Evolutionary conservation across 306 rosid species (phyloP).

Genomic region (Rosa multiflora): DNA sequence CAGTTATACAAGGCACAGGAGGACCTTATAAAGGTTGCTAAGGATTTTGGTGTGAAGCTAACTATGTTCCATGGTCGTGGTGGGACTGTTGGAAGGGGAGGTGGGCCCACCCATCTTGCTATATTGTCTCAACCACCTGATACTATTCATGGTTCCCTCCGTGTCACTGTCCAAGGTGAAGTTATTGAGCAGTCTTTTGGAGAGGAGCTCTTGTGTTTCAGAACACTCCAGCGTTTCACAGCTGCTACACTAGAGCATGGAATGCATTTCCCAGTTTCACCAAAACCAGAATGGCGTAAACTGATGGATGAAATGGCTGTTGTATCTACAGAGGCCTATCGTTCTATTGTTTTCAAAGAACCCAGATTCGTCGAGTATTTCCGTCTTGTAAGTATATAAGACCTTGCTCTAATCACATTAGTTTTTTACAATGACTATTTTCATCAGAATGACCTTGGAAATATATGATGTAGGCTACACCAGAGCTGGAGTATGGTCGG

Average conservation of each 20-base stretch:
- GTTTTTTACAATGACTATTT: not conserved
- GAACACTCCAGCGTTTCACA: slow-evolving; percentile 92
- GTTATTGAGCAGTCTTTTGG: slow-evolving; percentile 96
- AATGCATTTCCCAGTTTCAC: slow-evolving; percentile 72
- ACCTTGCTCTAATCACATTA: slow-evolving; percentile 7
- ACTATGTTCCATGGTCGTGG: slow-evolving; percentile 99
- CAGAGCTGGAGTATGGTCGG: slow-evolving; percentile 96
- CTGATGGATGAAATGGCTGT: slow-evolving; percentile 92
- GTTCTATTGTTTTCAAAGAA: slow-evolving; percentile 84
- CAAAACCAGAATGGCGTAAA: slow-evolving; percentile 92
- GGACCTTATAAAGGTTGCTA: slow-evolving; percentile 86
- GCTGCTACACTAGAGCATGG: slow-evolving; percentile 97
- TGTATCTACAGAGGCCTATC: slow-evolving; percentile 88
- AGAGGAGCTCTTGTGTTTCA: slow-evolving; percentile 88
- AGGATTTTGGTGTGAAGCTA: slow-evolving; percentile 79
- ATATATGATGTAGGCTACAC: slow-evolving; percentile 67
- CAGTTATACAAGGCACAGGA: slow-evolving; percentile 97
- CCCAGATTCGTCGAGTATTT: slow-evolving; percentile 95
- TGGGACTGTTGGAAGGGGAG: slow-evolving; percentile 98
- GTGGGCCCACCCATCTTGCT: slow-evolving; percentile 99
- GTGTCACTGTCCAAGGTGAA: slow-evolving; percentile 97
- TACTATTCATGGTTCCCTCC: slow-evolving; percentile 91
- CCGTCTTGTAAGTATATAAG: slow-evolving; percentile 69
- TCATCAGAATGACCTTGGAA: slow-evolving; percentile 10
- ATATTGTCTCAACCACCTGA: slow-evolving; percentile 97